Conservation (phyloP, 805 yeast species). For the Wickerhamomyces queroliae region DNA sequence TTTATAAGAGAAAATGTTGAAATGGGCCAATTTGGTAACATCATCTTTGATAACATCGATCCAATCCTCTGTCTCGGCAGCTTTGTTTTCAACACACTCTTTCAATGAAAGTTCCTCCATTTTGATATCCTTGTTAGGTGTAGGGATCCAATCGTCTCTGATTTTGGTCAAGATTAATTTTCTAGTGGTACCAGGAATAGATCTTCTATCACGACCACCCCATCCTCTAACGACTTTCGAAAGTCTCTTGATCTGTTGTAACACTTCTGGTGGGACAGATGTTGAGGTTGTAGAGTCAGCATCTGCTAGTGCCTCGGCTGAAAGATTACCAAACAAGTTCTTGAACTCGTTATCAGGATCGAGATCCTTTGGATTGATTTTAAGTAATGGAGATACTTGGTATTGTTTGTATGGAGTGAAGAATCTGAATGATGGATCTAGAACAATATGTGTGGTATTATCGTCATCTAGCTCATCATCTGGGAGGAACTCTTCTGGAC, state of each 20-base stretch:
- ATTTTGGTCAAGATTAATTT: slow-evolving; percentile 65
- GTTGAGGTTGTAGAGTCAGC: slow-evolving; percentile 72
- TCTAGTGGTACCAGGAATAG: slow-evolving; percentile 69
- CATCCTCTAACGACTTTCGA: slow-evolving; percentile 63
- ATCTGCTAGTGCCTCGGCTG: slow-evolving; percentile 63
- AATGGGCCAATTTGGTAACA: slow-evolving; percentile 28
- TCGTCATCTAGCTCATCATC: slow-evolving; percentile 28
- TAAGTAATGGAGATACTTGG: slow-evolving; percentile 33
- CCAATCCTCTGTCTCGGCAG: slow-evolving; percentile 36
- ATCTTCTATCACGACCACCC: slow-evolving; percentile 74
- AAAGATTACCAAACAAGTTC: slow-evolving; percentile 64
- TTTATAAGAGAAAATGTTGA: slow-evolving; percentile 52
- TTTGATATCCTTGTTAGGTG: slow-evolving; percentile 49
- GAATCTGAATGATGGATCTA: slow-evolving; percentile 22
- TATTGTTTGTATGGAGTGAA: slow-evolving; percentile 43
- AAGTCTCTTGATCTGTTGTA: slow-evolving; percentile 52
- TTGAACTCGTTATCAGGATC: slow-evolving; percentile 77
- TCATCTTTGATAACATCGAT: slow-evolving; percentile 41
- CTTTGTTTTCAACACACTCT: slow-evolving; percentile 33
- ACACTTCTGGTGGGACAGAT: slow-evolving; percentile 61
- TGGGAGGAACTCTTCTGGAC: slow-evolving; percentile 23
- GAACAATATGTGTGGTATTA: slow-evolving; percentile 34
- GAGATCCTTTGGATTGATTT: slow-evolving; percentile 44
- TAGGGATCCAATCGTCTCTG: slow-evolving; percentile 78
- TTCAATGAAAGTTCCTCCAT: slow-evolving; percentile 48